Evolutionary conservation across 169 alveolate species (phyloP).

Genomic region (Plasmodium falciparum): DNA sequence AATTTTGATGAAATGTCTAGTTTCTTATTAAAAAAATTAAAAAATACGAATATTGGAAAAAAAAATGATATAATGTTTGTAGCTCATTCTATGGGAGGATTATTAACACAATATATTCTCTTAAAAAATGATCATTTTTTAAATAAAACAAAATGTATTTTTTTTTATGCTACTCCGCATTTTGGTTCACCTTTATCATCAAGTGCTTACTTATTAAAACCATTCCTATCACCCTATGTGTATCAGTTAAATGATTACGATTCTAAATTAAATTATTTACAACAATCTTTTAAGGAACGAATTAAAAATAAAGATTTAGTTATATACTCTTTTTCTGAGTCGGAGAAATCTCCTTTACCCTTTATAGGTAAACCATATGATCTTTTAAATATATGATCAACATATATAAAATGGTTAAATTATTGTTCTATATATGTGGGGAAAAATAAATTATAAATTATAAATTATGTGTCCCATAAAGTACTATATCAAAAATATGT

Average conservation of each 20-base stretch:
- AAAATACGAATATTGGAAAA: conserved; percentile 54
- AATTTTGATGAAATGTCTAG: conserved; percentile 43
- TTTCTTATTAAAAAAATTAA: conserved; percentile 45
- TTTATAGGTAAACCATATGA: conserved; percentile 25
- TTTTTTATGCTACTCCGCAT: conserved; percentile 72
- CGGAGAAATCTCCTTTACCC: conserved; percentile 68
- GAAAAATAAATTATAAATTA: too few relatives aligned
- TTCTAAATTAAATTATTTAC: conserved; percentile 38
- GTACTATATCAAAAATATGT: too few relatives aligned
- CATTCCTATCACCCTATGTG: conserved; percentile 58
- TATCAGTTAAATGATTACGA: conserved; percentile 42
- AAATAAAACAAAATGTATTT: conserved; percentile 50
- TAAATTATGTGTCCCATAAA: too few relatives aligned
- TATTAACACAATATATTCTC: conserved; percentile 64
- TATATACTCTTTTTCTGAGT: conserved; percentile 59
- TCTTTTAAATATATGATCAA: neutral
- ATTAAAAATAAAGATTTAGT: conserved; percentile 25
- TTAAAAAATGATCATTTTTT: conserved; percentile 53
- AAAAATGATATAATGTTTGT: conserved; percentile 58
- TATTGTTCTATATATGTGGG: too few relatives aligned
- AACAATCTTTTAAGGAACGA: conserved; percentile 28
- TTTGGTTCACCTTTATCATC: conserved; percentile 68
- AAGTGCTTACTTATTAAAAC: conserved; percentile 31
- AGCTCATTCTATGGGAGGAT: conserved; percentile 75
- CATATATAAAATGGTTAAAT: neutral